Evolutionary conservation across 805 yeast species (phyloP), one percentile per base, ranked within the genome.

Genomic region (Metschnikowia borealis): DNA sequence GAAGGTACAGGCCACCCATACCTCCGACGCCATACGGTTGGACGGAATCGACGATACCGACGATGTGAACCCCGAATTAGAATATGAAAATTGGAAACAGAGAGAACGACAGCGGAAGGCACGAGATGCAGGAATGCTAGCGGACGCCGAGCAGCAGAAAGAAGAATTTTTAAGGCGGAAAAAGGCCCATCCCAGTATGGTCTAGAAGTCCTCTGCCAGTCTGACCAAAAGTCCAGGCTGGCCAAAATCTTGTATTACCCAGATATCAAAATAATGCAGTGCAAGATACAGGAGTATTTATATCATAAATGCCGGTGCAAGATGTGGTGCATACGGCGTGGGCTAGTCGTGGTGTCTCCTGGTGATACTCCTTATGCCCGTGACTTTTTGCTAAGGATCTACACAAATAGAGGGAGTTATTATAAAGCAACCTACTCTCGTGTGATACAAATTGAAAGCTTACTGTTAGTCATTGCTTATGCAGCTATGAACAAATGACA

Each of bases 21-120:
- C 54, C 7, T 20, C 47, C 15, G 54, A 53, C 20, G 44, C 32
- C 8, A 21, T 59, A 46, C 51, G 64, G 13, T 68, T 59, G 44
- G 68, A 65, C 47, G 73, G 72, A 1, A 59, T 66, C 0, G 87
- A 83, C 55, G 90, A 84, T 57, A 78, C 84, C 0, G 88, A 84
- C 56, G 82, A 76, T 34, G 36, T 78, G 5, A 82, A 82, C 50
- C 81, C 84, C 0, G 79, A 71, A 46, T 61, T 51, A 6, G 84
- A 81, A 47, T 68, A 59, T 48, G 47, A 47, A 17, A 59, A 53
- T 23, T 78, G 82, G 82, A 62, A 64, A 48, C 46, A 48, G 39
- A 67, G 82, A 1, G 80, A 78, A 48, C 57, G 54, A 38, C 53
- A 49, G 13, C 62, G 82, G 17, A 48, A 68, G 47, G 54, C 60